These are phyloP conservation scores for Fusarium piperis DNA, from an alignment of 2,329 filamentous ascomycete genomes.

Conservation along the genomic window DNA sequence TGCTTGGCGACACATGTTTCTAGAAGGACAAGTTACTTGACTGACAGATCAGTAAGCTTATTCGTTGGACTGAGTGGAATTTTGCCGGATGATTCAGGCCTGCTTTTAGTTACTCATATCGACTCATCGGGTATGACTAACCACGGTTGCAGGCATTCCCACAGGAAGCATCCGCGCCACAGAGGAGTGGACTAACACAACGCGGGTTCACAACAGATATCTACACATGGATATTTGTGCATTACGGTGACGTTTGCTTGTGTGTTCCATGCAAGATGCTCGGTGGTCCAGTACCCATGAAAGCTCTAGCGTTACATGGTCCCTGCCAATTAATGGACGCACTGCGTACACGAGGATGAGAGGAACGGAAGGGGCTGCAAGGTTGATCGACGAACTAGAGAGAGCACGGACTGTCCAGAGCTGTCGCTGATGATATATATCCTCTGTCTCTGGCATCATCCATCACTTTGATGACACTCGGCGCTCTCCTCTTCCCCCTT, in stretches of 20 bases:
- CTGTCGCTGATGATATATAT: background rate
- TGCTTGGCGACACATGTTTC: background rate
- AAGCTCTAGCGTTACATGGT: background rate
- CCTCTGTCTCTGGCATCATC: background rate
- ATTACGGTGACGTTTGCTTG: background rate
- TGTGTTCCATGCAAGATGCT: background rate
- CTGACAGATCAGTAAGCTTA: constrained; percentile 18
- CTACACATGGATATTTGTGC: background rate
- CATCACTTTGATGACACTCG: background rate
- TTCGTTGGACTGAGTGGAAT: background rate
- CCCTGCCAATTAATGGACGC: constrained; percentile 19
- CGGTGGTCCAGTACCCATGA: background rate
- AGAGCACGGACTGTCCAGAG: constrained; percentile 19
- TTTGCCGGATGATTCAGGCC: constrained; percentile 29
- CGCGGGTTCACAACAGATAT: background rate
- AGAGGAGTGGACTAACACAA: background rate
- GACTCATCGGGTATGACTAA: constrained; percentile 21
- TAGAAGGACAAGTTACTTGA: constrained; percentile 6
- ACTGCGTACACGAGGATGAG: constrained; percentile 22
- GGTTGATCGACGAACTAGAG: constrained; percentile 20
- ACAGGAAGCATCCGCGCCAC: too few relatives aligned
- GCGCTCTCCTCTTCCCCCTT: background rate
- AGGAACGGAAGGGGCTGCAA: constrained; percentile 9
- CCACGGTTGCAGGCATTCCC: background rate
- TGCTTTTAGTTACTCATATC: constrained; percentile 1